Evolutionary conservation across 805 yeast genomes (phyloP).

Genomic region (Candida orba): DNA sequence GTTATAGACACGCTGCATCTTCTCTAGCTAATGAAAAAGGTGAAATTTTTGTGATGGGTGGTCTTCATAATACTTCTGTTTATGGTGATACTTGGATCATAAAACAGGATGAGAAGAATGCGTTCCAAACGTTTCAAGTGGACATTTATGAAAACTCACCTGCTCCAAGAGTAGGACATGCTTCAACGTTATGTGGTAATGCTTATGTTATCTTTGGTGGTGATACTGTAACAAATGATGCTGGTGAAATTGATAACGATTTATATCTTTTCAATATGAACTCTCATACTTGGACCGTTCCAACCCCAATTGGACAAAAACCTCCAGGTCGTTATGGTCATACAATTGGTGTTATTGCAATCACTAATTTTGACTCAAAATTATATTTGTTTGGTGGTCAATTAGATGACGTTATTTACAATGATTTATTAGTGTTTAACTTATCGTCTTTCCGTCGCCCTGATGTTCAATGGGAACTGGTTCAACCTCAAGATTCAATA

Average conservation of each 20-base stretch:
- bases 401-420: constrained; percentile 71
- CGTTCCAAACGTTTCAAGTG: constrained; percentile 41
- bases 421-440: constrained; percentile 82
- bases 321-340: constrained; percentile 96
- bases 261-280: constrained; percentile 79
- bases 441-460: constrained; percentile 79
- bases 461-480: constrained; percentile 75
- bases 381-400: constrained; percentile 94
- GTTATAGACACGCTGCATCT: constrained; percentile 89
- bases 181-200: constrained; percentile 85
- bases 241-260: constrained; percentile 80
- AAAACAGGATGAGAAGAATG: constrained; percentile 33
- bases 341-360: constrained; percentile 69
- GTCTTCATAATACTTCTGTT: constrained; percentile 84
- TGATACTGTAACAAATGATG: constrained; percentile 77
- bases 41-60: constrained; percentile 88
- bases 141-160: constrained; percentile 77
- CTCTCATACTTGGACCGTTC: constrained; percentile 71
- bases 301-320: constrained; percentile 64
- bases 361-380: constrained; percentile 47
- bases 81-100: constrained; percentile 95
- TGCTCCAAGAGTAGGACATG: constrained; percentile 95
- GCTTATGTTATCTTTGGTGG: constrained; percentile 96
- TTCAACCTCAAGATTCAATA: constrained; percentile 43
- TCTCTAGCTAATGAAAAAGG: constrained; percentile 69